These are phyloP conservation scores for Athelia psychrophila DNA, from an alignment of 1,284 basidiomycete genomes.

Conservation along the genomic window DNA sequence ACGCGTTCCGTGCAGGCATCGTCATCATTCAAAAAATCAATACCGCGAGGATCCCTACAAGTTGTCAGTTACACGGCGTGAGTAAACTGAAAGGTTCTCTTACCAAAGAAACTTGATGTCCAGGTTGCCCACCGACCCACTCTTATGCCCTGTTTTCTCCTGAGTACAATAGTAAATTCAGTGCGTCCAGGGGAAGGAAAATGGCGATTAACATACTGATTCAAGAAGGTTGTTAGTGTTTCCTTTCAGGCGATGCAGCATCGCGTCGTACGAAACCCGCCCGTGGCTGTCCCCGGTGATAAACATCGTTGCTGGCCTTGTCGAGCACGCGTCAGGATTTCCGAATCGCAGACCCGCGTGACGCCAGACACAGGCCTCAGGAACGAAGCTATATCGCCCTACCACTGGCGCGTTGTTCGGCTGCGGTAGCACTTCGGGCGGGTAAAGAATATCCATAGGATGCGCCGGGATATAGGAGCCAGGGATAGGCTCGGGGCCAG, in stretches of 20 bases:
- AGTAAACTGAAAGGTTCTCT: background rate
- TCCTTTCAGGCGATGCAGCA: background rate
- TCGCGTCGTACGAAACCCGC: background rate
- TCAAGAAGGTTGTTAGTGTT: background rate
- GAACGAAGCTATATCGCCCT: constrained; percentile 3
- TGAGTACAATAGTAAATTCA: too few species aligned
- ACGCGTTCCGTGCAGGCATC: background rate
- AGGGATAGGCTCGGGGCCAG: constrained; percentile 3
- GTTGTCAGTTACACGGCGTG: background rate
- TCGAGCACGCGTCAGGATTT: constrained; percentile 1
- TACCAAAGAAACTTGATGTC: constrained; percentile 4
- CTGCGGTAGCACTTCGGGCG: background rate
- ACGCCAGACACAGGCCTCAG: constrained; percentile 1
- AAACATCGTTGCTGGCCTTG: background rate
- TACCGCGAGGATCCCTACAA: background rate
- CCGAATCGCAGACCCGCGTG: constrained; percentile 5
- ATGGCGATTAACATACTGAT: background rate
- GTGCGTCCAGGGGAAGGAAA: background rate
- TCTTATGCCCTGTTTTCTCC: constrained; percentile 4
- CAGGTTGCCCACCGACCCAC: background rate
- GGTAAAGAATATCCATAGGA: constrained; percentile 2
- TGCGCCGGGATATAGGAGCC: constrained; percentile 3
- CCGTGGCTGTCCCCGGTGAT: background rate
- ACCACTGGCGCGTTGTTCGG: background rate
- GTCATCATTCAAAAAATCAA: background rate